These are phyloP conservation scores for Fusarium sp. DNA, from an alignment of 2,329 filamentous ascomycete genomes.

Conservation along the genomic window DNA sequence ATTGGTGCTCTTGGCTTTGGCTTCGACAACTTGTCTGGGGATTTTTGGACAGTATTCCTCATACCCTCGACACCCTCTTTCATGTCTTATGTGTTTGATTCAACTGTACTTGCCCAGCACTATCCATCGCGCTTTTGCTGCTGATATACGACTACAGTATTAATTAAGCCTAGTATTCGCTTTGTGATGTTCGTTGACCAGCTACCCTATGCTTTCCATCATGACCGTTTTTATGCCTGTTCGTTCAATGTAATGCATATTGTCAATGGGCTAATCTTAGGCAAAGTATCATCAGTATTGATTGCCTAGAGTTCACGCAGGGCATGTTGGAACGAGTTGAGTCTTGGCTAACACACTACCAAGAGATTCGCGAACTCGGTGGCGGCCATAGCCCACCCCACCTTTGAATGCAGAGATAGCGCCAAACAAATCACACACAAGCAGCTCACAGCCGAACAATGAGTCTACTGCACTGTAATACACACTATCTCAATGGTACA, in stretches of 20 bases:
- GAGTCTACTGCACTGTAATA: slow-evolving; percentile 10
- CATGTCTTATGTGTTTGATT: neutral
- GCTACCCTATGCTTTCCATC: neutral
- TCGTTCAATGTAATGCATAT: neutral
- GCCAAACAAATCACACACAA: slow-evolving; percentile 16
- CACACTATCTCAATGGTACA: slow-evolving; percentile 19
- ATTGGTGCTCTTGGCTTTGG: slow-evolving; percentile 33
- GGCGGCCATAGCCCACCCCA: slow-evolving; percentile 24
- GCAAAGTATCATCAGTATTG: neutral
- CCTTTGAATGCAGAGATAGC: slow-evolving; percentile 26
- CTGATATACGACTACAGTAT: slow-evolving; percentile 9
- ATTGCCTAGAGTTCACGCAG: neutral
- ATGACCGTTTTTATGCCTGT: neutral
- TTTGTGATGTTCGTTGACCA: neutral
- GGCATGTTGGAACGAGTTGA: neutral
- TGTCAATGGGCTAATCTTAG: neutral
- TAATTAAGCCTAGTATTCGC: neutral
- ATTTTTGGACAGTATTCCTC: slow-evolving; percentile 16
- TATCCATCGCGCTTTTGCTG: slow-evolving; percentile 5
- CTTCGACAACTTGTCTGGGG: slow-evolving; percentile 9
- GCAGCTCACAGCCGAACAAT: slow-evolving; percentile 16
- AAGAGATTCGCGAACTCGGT: slow-evolving; percentile 42
- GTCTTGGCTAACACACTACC: slow-evolving; percentile 25
- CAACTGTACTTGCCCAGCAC: neutral
- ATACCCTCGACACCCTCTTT: slow-evolving; percentile 23